These are phyloP conservation scores for Nymphaea thermarum DNA, from an alignment of 164 flowering plant genomes.

Conservation along the genomic window DNA sequence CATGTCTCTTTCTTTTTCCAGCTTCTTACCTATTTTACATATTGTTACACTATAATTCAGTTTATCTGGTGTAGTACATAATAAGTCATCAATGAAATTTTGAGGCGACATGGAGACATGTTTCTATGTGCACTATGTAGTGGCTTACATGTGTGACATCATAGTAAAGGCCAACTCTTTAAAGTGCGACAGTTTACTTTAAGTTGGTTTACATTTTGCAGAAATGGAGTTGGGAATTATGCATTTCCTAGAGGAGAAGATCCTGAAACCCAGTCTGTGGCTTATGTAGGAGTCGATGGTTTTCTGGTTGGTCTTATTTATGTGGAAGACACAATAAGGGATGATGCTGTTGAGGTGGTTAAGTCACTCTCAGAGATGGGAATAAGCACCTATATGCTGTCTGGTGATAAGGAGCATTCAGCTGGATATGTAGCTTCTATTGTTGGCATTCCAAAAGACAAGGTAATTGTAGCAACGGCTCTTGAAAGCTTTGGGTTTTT, in stretches of 20 bases:
- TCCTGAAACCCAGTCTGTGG: constrained; percentile 60
- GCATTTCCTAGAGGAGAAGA: constrained; percentile 41
- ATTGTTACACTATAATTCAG: no score
- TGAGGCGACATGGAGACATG: no score
- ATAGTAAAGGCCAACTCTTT: no score
- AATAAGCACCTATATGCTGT: constrained; percentile 65
- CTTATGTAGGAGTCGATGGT: constrained; percentile 76
- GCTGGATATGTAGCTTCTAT: constrained; percentile 95
- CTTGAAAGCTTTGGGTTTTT: no score
- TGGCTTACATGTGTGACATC: no score
- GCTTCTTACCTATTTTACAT: no score
- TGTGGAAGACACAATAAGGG: constrained; percentile 87
- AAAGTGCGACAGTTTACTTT: not conserved
- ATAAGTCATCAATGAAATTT: no score
- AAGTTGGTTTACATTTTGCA: constrained; percentile 17
- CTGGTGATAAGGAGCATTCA: constrained; percentile 75
- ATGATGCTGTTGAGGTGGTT: constrained; percentile 74
- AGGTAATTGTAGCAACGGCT: constrained; percentile 22
- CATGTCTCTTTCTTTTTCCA: no score
- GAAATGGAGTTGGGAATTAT: constrained; percentile 61
- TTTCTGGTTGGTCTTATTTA: constrained; percentile 74
- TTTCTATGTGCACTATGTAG: no score
- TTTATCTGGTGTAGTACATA: no score
- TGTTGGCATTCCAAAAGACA: constrained; percentile 78
- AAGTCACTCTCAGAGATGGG: constrained; percentile 57